phyloP scores from a whole-genome alignment of 2,329 filamentous ascomycete species.

The Ilyonectria destructans region DNA sequence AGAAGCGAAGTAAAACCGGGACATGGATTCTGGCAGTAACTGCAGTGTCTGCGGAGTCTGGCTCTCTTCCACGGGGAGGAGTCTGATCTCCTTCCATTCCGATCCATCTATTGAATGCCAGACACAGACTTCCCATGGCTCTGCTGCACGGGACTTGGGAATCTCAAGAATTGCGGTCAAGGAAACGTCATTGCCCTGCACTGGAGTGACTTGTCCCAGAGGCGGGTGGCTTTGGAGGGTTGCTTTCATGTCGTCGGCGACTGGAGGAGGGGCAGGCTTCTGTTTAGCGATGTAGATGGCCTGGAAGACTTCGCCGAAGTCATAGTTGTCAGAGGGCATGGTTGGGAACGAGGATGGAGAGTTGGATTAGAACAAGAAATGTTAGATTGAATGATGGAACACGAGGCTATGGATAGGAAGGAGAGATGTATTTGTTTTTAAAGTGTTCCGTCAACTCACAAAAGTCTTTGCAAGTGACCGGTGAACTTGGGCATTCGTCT shows the following conservation, averaged over 20 bases:
- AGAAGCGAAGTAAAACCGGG: constrained; percentile 69
- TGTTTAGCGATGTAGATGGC: constrained; percentile 58
- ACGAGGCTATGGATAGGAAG: background rate
- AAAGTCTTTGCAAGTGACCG: constrained; percentile 9
- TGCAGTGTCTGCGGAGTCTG: constrained; percentile 68
- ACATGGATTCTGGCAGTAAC: constrained; percentile 41
- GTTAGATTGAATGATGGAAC: constrained; percentile 1
- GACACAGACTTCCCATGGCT: constrained; percentile 80
- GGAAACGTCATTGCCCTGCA: constrained; percentile 64
- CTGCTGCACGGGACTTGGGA: constrained; percentile 66
- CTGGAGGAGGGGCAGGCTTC: constrained; percentile 50
- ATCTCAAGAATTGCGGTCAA: constrained; percentile 83
- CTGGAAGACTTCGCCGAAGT: constrained; percentile 57
- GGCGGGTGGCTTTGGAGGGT: constrained; percentile 75
- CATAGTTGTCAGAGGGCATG: constrained; percentile 51
- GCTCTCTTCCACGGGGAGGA: constrained; percentile 50
- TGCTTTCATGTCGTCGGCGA: constrained; percentile 55
- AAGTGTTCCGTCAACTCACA: constrained; percentile 6
- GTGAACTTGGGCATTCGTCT: constrained; percentile 27
- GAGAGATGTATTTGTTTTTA: background rate
- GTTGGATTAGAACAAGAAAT: constrained; percentile 16
- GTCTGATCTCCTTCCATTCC: constrained; percentile 69
- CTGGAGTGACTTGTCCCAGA: constrained; percentile 80
- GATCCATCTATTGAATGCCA: constrained; percentile 78
- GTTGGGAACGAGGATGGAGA: constrained; percentile 31